phyloP scores from a whole-genome alignment of 371 early-diverging fungal genomes.

The Mucor saturninus region DNA sequence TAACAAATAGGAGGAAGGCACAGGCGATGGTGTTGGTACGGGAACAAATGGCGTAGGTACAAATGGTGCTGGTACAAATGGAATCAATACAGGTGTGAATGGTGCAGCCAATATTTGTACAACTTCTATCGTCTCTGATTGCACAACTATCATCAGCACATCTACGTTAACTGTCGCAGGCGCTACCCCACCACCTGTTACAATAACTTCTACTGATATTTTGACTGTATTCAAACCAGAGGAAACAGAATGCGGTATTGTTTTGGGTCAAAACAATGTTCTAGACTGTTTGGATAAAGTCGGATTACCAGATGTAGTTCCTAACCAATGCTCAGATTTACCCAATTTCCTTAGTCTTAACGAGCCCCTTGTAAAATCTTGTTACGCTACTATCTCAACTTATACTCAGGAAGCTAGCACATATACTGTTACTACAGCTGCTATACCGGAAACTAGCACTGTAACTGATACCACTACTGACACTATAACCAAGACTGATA shows the following conservation, averaged over 20 bases:
- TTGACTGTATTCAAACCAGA: neutral
- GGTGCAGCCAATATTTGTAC: no score
- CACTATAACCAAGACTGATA: neutral
- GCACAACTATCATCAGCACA: neutral
- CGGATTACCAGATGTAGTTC: neutral
- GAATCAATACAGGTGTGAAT: no score
- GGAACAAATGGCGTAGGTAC: no score
- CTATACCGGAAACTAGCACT: neutral
- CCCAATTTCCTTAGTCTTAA: neutral
- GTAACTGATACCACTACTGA: neutral
- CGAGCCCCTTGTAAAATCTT: neutral
- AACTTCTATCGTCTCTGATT: neutral
- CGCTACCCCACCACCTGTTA: neutral
- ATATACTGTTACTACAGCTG: neutral
- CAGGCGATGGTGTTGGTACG: no score
- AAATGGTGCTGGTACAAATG: no score
- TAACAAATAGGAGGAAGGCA: neutral
- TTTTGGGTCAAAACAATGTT: constrained; percentile 5
- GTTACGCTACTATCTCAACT: neutral
- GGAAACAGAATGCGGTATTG: neutral
- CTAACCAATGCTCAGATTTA: neutral
- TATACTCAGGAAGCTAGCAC: neutral
- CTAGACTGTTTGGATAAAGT: neutral
- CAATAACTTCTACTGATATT: constrained; percentile 1
- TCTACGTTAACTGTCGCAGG: neutral